Conservation (phyloP, 345 rosid genomes). For the Eucalyptus fibrosa region DNA sequence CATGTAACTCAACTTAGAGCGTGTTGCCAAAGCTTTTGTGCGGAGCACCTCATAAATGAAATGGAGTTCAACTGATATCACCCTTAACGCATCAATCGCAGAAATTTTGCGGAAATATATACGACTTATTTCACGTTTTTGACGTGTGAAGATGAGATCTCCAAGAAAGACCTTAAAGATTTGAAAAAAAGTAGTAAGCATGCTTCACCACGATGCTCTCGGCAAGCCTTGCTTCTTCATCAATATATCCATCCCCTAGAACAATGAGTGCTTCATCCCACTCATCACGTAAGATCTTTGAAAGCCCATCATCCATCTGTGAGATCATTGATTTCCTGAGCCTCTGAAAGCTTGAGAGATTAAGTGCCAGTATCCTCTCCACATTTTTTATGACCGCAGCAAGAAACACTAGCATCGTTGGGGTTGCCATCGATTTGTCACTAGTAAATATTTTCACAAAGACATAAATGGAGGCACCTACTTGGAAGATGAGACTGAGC, state of each 20-base stretch:
- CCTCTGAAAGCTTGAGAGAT: too few relatives aligned
- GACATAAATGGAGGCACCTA: background rate
- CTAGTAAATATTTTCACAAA: background rate
- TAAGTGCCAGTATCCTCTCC: too few relatives aligned
- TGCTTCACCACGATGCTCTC: background rate
- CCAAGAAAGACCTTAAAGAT: background rate
- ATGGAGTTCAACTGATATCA: too few relatives aligned
- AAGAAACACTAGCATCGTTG: background rate
- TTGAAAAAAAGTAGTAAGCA: too few relatives aligned
- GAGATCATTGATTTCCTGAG: too few relatives aligned
- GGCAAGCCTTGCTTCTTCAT: background rate
- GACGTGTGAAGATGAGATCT: background rate
- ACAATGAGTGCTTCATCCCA: too few relatives aligned
- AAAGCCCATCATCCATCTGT: too few relatives aligned
- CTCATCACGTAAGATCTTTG: too few relatives aligned
- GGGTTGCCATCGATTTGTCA: accelerated
- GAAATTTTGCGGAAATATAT: background rate
- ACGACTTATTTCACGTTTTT: accelerated
- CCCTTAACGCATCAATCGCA: too few relatives aligned
- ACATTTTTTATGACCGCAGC: too few relatives aligned
- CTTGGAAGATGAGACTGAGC: background rate
- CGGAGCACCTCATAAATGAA: too few relatives aligned
- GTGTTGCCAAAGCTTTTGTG: too few relatives aligned
- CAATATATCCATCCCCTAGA: accelerated
- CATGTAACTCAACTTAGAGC: accelerated